Percentiles rank a stretch among this genome's conserved stretches.
phyloP scores from a whole-genome alignment of 2,329 filamentous ascomycete species.

The Pleoardoris graminearum region DNA sequence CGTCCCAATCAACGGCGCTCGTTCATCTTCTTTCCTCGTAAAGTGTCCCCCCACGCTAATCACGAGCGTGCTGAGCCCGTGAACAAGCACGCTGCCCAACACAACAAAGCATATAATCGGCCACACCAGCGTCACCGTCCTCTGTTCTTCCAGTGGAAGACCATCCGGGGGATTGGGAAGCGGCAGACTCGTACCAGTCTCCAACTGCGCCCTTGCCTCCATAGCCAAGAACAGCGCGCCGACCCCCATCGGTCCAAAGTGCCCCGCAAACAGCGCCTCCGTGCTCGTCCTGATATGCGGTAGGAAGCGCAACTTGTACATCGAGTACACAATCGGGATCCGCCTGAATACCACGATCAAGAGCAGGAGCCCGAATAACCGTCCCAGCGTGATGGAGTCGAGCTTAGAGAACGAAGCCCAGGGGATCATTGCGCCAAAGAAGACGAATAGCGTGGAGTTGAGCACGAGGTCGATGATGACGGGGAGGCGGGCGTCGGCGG shows the following conservation, averaged over 20 bases:
- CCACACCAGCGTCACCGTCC: conserved; percentile 55
- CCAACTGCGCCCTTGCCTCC: conserved; percentile 57
- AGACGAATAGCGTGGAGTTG: conserved; percentile 60
- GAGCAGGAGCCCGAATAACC: conserved; percentile 51
- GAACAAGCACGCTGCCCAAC: conserved; percentile 57
- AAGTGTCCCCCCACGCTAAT: conserved; percentile 57
- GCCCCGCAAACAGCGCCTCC: conserved; percentile 60
- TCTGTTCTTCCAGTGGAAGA: conserved; percentile 37
- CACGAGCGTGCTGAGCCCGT: conserved; percentile 57
- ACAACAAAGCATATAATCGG: conserved; percentile 60
- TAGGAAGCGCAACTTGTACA: conserved; percentile 50
- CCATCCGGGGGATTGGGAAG: conserved; percentile 49
- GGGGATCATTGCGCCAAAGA: conserved; percentile 59
- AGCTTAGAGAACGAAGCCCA: conserved; percentile 50
- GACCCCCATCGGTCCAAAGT: conserved; percentile 63
- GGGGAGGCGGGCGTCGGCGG: conserved; percentile 51
- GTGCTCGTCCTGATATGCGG: conserved; percentile 55
- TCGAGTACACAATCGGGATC: conserved; percentile 55
- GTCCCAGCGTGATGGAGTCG: conserved; percentile 46
- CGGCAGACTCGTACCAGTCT: conserved; percentile 53
- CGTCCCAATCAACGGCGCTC: conserved; percentile 54
- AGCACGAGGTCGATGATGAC: conserved; percentile 59
- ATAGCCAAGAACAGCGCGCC: conserved; percentile 61
- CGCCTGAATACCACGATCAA: conserved; percentile 58
- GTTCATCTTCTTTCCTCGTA: conserved; percentile 49